Percentiles rank a stretch among this genome's conserved stretches.
phyloP scores from a whole-genome alignment of 83 land plant genomes.

The Thuja plicata region DNA sequence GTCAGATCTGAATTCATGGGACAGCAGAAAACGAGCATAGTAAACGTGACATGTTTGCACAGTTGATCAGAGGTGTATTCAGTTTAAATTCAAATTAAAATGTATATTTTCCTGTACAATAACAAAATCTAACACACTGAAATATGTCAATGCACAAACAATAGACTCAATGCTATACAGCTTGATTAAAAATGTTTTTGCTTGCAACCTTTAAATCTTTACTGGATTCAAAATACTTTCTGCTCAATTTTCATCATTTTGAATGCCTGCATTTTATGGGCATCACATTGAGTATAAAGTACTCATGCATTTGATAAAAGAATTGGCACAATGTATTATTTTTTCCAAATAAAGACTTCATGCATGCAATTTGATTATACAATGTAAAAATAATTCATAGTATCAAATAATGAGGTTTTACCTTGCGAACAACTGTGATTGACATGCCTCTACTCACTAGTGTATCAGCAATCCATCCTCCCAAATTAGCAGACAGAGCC shows the following conservation, averaged over 20 bases:
- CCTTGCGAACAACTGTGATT: slow-evolving; percentile 93
- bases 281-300: neutral
- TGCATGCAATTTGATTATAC: neutral
- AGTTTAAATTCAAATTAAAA: neutral
- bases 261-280: neutral
- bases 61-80: neutral
- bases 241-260: slow-evolving; percentile 5
- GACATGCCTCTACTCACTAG: slow-evolving; percentile 88
- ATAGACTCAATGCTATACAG: neutral
- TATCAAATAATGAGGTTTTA: slow-evolving; percentile 20
- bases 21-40: neutral
- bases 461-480: slow-evolving; percentile 98
- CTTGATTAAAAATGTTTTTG: neutral
- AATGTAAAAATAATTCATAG: neutral
- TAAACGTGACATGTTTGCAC: neutral
- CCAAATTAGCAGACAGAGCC: slow-evolving; percentile 93
- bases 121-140: neutral
- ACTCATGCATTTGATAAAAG: neutral
- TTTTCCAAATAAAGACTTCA: neutral
- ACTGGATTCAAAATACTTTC: neutral
- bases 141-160: neutral
- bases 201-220: neutral
- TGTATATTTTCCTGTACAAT: neutral
- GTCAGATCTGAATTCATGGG: neutral
- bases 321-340: neutral